phyloP scores from a whole-genome alignment of 2,329 filamentous ascomycete species.

The Colletotrichum ledebouriae region DNA sequence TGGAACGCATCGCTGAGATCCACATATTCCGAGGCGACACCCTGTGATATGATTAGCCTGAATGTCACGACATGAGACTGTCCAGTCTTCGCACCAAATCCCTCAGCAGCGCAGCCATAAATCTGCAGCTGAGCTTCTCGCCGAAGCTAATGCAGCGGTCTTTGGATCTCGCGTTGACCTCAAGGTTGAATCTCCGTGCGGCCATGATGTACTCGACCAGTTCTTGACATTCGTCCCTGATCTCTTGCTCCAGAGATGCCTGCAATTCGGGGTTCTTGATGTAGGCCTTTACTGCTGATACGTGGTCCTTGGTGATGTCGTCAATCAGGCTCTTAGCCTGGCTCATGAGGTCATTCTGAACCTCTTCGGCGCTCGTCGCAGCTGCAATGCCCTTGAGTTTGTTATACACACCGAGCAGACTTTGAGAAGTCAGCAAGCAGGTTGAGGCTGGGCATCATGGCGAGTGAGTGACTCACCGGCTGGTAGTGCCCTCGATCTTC shows the following conservation, averaged over 20 bases:
- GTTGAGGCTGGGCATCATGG: conserved; percentile 13
- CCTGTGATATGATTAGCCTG: conserved; percentile 58
- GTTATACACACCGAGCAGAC: conserved; percentile 71
- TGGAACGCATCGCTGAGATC: conserved; percentile 88
- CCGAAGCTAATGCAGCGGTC: conserved; percentile 94
- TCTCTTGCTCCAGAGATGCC: conserved; percentile 72
- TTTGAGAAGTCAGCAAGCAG: conserved; percentile 46
- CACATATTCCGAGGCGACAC: conserved; percentile 88
- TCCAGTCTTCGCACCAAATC: conserved; percentile 67
- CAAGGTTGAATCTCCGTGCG: conserved; percentile 75
- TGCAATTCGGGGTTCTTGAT: conserved; percentile 70
- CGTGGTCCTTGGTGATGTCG: conserved; percentile 86
- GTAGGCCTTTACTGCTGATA: conserved; percentile 76
- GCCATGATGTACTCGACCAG: conserved; percentile 80
- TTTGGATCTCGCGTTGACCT: conserved; percentile 83
- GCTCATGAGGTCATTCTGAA: conserved; percentile 67
- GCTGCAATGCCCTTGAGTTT: conserved; percentile 68
- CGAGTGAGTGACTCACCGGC: conserved; percentile 74
- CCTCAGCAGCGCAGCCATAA: conserved; percentile 87
- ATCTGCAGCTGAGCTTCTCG: conserved; percentile 94
- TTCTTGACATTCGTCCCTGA: conserved; percentile 84
- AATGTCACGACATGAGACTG: neutral
- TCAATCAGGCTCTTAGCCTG: conserved; percentile 82
- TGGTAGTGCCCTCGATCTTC: conserved; percentile 95
- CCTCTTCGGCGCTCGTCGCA: conserved; percentile 65